Evolutionary conservation across 2,329 filamentous ascomycete species (phyloP).

Genomic region (Colletotrichum sp.): DNA sequence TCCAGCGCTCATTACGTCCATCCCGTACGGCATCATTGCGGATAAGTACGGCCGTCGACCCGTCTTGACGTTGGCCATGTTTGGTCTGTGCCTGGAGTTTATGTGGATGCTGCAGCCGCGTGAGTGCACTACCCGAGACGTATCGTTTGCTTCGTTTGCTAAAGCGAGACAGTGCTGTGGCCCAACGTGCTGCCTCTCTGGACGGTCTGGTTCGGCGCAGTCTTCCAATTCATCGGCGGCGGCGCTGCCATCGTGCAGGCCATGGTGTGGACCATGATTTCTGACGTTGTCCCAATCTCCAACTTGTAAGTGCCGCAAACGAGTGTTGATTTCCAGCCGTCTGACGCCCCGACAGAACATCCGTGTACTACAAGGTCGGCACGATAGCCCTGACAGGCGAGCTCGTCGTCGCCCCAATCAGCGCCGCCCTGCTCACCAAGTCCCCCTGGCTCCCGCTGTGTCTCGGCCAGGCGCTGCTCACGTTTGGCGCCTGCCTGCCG

Average conservation of each 20-base stretch:
- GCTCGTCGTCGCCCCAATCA: conserved; percentile 42
- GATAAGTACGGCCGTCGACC: conserved; percentile 50
- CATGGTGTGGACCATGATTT: conserved; percentile 50
- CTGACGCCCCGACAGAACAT: conserved; percentile 29
- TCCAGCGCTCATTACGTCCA: conserved; percentile 44
- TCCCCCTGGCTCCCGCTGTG: conserved; percentile 45
- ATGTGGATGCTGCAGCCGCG: conserved; percentile 34
- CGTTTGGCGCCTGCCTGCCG: conserved; percentile 31
- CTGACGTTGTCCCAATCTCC: conserved; percentile 45
- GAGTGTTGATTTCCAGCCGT: not conserved
- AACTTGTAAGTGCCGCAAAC: conserved; percentile 19
- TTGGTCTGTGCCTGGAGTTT: conserved; percentile 32
- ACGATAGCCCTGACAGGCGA: conserved; percentile 42
- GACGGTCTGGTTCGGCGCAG: conserved; percentile 36
- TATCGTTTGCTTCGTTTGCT: conserved; percentile 22
- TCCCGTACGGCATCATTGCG: conserved; percentile 51
- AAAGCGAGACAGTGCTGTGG: conserved; percentile 35
- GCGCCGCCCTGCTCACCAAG: conserved; percentile 42
- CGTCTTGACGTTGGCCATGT: conserved; percentile 42
- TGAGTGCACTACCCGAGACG: conserved; percentile 23
- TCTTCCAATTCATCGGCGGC: conserved; percentile 46
- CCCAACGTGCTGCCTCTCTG: conserved; percentile 44
- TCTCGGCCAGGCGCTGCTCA: conserved; percentile 33
- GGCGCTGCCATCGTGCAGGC: conserved; percentile 41
- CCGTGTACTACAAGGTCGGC: conserved; percentile 43